Conservation (phyloP, 2,329 filamentous ascomycete species). For the Akanthomyces dipterigenus region DNA sequence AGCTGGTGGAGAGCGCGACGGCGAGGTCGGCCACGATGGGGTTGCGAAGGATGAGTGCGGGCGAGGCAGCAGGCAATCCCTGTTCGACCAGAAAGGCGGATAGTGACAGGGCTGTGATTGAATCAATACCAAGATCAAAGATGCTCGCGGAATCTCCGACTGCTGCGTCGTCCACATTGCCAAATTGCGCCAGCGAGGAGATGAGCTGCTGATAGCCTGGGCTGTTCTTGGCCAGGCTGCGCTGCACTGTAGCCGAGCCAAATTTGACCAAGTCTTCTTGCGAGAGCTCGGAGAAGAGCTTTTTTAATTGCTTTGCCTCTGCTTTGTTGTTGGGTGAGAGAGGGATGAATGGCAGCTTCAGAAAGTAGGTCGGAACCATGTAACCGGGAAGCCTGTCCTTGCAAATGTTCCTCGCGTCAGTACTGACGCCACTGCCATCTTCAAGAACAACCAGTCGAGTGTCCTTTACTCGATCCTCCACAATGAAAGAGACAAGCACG, state of each 20-base stretch:
- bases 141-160: slow-evolving; percentile 57
- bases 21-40: slow-evolving; percentile 43
- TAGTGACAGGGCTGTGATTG: slow-evolving; percentile 72
- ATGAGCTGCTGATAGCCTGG: slow-evolving; percentile 41
- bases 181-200: slow-evolving; percentile 46
- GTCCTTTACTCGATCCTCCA: slow-evolving; percentile 14
- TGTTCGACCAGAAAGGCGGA: slow-evolving; percentile 54
- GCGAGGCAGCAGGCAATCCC: slow-evolving; percentile 54
- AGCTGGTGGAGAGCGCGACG: slow-evolving; percentile 23
- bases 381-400: slow-evolving; percentile 66
- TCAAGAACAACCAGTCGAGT: slow-evolving; percentile 18
- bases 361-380: slow-evolving; percentile 84
- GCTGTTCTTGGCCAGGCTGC: slow-evolving; percentile 19
- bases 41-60: slow-evolving; percentile 62
- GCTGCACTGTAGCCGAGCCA: slow-evolving; percentile 24
- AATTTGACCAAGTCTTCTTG: slow-evolving; percentile 56
- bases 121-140: slow-evolving; percentile 83
- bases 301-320: slow-evolving; percentile 62
- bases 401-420: slow-evolving; percentile 54
- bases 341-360: slow-evolving; percentile 65
- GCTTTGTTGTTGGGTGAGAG: slow-evolving; percentile 87
- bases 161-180: slow-evolving; percentile 33
- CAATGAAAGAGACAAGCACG: slow-evolving; percentile 71
- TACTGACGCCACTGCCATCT: slow-evolving; percentile 33
- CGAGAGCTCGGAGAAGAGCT: slow-evolving; percentile 56